Percentiles rank a stretch among this genome's conserved stretches.
Conservation (phyloP, 2,329 filamentous ascomycete genomes). For the Fusarium liriodendri region DNA sequence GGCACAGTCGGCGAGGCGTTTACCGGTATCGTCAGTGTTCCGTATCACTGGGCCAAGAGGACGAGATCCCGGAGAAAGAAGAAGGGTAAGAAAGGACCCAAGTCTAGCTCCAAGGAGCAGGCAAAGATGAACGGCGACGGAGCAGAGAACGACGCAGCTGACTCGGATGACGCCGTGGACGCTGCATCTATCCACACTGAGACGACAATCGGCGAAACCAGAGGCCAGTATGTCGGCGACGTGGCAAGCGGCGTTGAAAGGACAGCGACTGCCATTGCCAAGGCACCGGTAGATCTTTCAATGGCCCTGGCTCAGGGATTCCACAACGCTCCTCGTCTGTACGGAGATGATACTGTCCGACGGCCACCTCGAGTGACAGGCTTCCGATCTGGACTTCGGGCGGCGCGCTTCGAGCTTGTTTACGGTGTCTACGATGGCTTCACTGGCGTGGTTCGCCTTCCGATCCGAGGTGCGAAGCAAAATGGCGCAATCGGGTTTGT, state of each 20-base stretch:
- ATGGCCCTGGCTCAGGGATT: constrained; percentile 75
- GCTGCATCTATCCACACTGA: constrained; percentile 22
- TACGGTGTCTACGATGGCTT: constrained; percentile 75
- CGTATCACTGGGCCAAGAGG: constrained; percentile 69
- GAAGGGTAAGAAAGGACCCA: constrained; percentile 16
- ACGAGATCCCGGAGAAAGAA: constrained; percentile 59
- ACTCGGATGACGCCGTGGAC: constrained; percentile 9
- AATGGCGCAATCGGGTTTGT: constrained; percentile 59
- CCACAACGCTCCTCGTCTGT: constrained; percentile 76
- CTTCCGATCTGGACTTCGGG: constrained; percentile 70
- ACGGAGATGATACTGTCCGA: constrained; percentile 77
- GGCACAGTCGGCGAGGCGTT: constrained; percentile 68
- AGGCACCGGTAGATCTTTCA: constrained; percentile 70
- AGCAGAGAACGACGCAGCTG: background rate
- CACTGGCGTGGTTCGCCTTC: constrained; percentile 71
- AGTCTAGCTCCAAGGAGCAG: background rate
- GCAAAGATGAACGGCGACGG: background rate
- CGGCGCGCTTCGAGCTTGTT: constrained; percentile 69
- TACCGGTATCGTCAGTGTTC: constrained; percentile 72
- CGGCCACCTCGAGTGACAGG: constrained; percentile 72
- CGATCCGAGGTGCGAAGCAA: constrained; percentile 67
- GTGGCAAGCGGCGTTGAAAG: constrained; percentile 64
- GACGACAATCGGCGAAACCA: constrained; percentile 30
- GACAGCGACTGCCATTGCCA: constrained; percentile 62
- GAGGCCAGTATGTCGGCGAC: constrained; percentile 59